Percentiles rank a stretch among this genome's conserved stretches.
Evolutionary conservation across 495 filamentous ascomycete genomes (phyloP).

Genomic region (Aspergillus bridgeri): DNA sequence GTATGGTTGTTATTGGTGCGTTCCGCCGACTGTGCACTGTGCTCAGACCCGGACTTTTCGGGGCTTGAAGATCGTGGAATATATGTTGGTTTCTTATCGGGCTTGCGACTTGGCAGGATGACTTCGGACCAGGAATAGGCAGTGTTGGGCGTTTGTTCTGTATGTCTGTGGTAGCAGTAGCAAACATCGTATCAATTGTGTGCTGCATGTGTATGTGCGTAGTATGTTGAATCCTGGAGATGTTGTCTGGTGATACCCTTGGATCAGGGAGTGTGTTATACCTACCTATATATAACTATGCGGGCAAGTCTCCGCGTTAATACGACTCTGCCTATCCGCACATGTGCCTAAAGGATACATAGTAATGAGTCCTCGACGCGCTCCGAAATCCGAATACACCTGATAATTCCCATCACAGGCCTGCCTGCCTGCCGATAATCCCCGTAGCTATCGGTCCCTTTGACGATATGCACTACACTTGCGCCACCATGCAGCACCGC

Average conservation of each 20-base stretch:
- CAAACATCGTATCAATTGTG: background rate
- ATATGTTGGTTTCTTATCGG: background rate
- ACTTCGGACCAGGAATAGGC: background rate
- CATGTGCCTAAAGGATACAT: no score
- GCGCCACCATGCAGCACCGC: no score
- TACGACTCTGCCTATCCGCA: no score
- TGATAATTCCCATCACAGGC: no score
- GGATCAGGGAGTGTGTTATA: background rate
- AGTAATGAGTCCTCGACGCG: no score
- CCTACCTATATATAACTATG: no score
- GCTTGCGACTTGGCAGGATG: background rate
- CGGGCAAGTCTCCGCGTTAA: no score
- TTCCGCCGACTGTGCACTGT: background rate
- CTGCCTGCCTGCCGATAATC: no score
- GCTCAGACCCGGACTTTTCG: background rate
- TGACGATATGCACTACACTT: no score
- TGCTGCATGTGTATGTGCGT: no score
- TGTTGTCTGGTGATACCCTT: background rate
- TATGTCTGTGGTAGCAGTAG: background rate
- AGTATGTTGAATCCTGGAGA: background rate
- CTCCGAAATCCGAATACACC: no score
- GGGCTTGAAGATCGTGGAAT: background rate
- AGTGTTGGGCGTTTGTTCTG: background rate
- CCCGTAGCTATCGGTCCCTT: no score
- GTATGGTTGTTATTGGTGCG: background rate